Percentiles rank a stretch among this genome's conserved stretches.
Evolutionary conservation across 257 asterid genomes (phyloP).

Genomic region (Nicotiana noctiflora): DNA sequence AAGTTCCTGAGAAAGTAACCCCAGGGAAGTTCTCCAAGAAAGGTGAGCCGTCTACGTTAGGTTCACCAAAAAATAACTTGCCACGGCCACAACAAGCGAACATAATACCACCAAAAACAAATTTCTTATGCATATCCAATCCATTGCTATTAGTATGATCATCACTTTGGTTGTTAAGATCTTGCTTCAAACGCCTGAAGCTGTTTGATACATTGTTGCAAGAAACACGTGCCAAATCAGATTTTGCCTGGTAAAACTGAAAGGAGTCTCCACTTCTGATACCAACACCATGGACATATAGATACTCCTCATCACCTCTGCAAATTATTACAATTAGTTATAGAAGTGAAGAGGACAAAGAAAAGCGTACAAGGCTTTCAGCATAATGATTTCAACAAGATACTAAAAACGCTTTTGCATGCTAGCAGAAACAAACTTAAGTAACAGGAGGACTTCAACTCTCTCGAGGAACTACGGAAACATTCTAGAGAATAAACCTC

Average conservation of each 20-base stretch:
- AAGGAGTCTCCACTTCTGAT: conserved; percentile 74
- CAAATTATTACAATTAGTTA: conserved; percentile 5
- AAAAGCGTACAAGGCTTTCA: neutral
- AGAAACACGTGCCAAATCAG: conserved; percentile 42
- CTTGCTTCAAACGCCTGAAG: conserved; percentile 38
- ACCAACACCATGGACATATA: conserved; percentile 48
- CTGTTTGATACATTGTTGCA: conserved; percentile 33
- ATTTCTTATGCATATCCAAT: conserved; percentile 15
- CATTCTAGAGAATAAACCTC: too few species aligned
- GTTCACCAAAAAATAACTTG: conserved; percentile 45
- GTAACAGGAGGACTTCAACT: too few species aligned
- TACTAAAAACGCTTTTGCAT: neutral
- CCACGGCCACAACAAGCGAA: conserved; percentile 78
- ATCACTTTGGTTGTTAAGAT: conserved; percentile 1
- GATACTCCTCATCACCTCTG: conserved; percentile 82
- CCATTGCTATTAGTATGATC: neutral
- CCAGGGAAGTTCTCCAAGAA: conserved; percentile 68
- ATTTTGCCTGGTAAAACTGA: conserved; percentile 53
- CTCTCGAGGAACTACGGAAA: too few species aligned
- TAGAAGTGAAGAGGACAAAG: neutral
- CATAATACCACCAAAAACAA: conserved; percentile 63
- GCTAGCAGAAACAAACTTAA: neutral
- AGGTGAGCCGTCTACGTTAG: conserved; percentile 44
- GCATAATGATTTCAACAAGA: neutral
- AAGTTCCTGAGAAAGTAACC: conserved; percentile 59